A percentile compares a stretch with the other conserved stretches of the same genome.
These are phyloP conservation scores for Aspergillus niger DNA, from an alignment of 2,329 filamentous ascomycete species.

Conservation along the genomic window DNA sequence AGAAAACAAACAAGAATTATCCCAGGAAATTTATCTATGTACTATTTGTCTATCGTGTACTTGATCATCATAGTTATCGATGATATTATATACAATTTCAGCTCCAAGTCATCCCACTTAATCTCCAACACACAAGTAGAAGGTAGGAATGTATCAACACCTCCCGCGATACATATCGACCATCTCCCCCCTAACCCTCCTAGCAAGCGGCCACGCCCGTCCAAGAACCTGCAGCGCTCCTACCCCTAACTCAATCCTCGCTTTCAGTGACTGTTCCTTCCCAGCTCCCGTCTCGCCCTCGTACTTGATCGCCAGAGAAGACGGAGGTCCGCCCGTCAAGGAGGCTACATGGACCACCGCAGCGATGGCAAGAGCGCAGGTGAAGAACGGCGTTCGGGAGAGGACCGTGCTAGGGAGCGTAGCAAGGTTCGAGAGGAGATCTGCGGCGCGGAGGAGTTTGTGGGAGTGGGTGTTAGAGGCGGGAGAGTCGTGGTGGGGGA, in stretches of 20 bases:
- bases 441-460: constrained; percentile 77
- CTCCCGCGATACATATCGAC: constrained; percentile 22
- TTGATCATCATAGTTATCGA: too few relatives aligned
- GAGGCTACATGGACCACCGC: constrained; percentile 75
- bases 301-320: not conserved
- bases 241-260: constrained; percentile 33
- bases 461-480: constrained; percentile 58
- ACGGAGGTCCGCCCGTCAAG: constrained; percentile 34
- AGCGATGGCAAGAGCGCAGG: constrained; percentile 71
- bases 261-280: constrained; percentile 28
- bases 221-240: constrained; percentile 32
- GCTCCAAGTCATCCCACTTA: too few relatives aligned
- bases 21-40: too few relatives aligned
- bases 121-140: too few relatives aligned
- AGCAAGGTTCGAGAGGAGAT: constrained; percentile 72
- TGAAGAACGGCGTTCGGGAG: constrained; percentile 75
- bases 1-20: too few relatives aligned
- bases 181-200: constrained; percentile 31
- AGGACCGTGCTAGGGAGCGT: constrained; percentile 56
- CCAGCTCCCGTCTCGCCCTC: not conserved
- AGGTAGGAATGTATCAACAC: not conserved
- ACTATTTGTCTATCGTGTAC: too few relatives aligned
- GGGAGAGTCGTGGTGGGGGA: constrained; percentile 1
- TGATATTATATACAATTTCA: too few relatives aligned
- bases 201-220: constrained; percentile 35